Conservation (phyloP, 2,329 filamentous ascomycete genomes). For the Fusarium tuaranense region DNA sequence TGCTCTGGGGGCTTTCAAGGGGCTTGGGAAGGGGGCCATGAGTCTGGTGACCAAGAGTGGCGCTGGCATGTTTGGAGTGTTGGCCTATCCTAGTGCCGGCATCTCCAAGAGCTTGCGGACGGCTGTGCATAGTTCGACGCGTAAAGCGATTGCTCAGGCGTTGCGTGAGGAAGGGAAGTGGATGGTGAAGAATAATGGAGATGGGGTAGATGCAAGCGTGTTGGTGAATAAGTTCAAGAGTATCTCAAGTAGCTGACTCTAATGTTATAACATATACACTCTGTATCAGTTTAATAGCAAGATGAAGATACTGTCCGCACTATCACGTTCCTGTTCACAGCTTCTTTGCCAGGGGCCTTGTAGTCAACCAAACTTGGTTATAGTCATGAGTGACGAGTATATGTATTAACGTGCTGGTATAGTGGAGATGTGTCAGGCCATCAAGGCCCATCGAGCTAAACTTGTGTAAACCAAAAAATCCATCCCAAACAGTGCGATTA, state of each 20-base stretch:
- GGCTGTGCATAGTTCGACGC: slow-evolving; percentile 6
- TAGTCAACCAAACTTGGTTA: background rate
- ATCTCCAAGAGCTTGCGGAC: slow-evolving; percentile 15
- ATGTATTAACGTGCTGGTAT: background rate
- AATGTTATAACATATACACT: background rate
- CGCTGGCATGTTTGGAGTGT: slow-evolving; percentile 15
- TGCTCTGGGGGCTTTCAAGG: slow-evolving; percentile 12
- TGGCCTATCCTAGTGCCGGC: slow-evolving; percentile 9
- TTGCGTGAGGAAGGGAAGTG: slow-evolving; percentile 6
- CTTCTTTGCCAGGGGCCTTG: background rate
- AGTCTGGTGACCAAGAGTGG: slow-evolving; percentile 8
- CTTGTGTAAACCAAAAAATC: too few relatives aligned
- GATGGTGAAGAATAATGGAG: background rate
- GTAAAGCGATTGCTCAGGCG: background rate
- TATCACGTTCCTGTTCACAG: background rate
- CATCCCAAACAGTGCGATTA: background rate
- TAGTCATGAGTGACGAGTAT: background rate
- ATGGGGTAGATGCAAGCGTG: background rate
- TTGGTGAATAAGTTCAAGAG: background rate
- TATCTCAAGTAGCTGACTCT: background rate
- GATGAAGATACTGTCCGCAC: background rate
- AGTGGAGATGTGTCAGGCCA: background rate
- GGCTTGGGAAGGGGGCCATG: slow-evolving; percentile 15
- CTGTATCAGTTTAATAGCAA: background rate
- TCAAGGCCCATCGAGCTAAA: background rate